Conservation (phyloP, 108 stramenopile species). For the Fistulifera solaris region DNA sequence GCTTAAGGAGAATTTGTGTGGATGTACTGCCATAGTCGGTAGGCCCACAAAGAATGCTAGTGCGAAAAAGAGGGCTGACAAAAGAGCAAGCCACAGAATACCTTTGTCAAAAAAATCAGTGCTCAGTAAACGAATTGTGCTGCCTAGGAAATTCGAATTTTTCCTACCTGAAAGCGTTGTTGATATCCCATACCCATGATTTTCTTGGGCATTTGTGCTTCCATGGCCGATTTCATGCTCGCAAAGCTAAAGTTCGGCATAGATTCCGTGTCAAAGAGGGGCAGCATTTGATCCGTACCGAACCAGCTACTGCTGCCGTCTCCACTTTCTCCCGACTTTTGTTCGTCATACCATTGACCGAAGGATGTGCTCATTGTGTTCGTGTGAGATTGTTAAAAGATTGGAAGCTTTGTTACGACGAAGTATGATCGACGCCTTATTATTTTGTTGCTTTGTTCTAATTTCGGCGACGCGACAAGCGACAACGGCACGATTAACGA, state of each 20-base stretch:
- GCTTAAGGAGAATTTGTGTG: slow-evolving; percentile 90
- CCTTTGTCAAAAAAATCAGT: slow-evolving; percentile 22
- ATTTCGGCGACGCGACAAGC: no score
- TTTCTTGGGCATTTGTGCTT: slow-evolving; percentile 76
- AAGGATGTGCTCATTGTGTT: background rate
- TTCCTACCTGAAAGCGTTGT: slow-evolving; percentile 64
- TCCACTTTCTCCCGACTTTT: background rate
- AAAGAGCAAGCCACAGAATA: slow-evolving; percentile 68
- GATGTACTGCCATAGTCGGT: slow-evolving; percentile 72
- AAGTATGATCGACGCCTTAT: no score
- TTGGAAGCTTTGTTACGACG: no score
- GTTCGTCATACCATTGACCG: slow-evolving; percentile 3
- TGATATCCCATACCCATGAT: slow-evolving; percentile 88
- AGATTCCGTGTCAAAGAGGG: slow-evolving; percentile 33
- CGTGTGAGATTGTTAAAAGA: no score
- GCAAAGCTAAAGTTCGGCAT: slow-evolving; percentile 36
- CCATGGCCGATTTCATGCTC: slow-evolving; percentile 68
- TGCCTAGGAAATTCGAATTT: background rate
- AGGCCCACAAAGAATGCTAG: slow-evolving; percentile 90
- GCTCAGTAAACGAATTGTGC: background rate
- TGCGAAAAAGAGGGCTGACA: slow-evolving; percentile 80
- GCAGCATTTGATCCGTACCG: slow-evolving; percentile 25
- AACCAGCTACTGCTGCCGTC: slow-evolving; percentile 11
- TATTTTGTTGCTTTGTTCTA: no score
- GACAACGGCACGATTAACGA: no score